Evolutionary conservation across 208 protist species (phyloP), one percentile per base, ranked within the genome.

Genomic region (Crithidia sp.): DNA sequence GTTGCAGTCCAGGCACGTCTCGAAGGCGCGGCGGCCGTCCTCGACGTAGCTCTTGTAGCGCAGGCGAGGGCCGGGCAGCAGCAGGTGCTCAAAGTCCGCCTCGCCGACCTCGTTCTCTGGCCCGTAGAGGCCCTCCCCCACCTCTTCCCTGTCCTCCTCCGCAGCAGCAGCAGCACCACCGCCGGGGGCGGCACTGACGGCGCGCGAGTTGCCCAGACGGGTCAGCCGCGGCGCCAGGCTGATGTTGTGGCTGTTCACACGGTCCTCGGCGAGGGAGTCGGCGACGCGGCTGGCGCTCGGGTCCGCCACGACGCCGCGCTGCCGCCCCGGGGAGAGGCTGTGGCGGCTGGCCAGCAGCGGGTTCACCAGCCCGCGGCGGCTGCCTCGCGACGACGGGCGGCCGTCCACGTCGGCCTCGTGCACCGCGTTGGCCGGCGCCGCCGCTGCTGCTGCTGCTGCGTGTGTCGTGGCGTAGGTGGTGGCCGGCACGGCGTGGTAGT

Each of bases 1-100:
- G 72, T 94, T 93, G 74, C 93, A 97, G 81, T 94, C 88, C 49
- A 90, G 71, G 77, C 93, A 97, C 16, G 76, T 76, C 57, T 97
- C 93, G 73, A 92, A 92, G 53, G 88, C 69, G 44, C 93, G 89
- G 28, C 78, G 86, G 56, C 77, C 83, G 41, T 77, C 76, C 39
- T 86, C 83, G 10, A 90, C 60, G 28, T 79, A 62, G 67, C 81
- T 92, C 71, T 88, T 86, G 74, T 93, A 94, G 45, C 86, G 87
- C 68, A 95, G 78, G 17, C 84, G 86, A 17, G 92, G 89, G 9
- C 92, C 92, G 28, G 85, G 71, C 54, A 94, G 81, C 37, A 96
- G 81, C 44, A 91, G 58, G 56, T 96, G 91, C 73, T 90, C 88
- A 55, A 85, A 88, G 61, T 82, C 67, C 13, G 65, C 67, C 39